These are phyloP conservation scores for Naganishia albida DNA, from an alignment of 1,284 basidiomycete genomes.

Conservation along the genomic window DNA sequence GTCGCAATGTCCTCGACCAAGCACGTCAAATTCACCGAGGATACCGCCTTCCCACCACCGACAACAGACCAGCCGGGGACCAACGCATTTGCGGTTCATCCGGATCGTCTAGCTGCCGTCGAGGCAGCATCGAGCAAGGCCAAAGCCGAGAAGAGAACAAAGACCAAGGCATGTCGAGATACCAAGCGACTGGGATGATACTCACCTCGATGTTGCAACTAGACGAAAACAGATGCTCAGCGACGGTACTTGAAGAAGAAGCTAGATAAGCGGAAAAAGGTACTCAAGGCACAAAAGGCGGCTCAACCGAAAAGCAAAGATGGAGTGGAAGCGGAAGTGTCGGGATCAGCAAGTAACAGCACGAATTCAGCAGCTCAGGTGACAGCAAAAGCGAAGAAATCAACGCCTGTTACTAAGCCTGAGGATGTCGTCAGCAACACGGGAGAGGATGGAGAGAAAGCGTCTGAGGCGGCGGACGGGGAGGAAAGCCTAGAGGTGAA, in stretches of 20 bases:
- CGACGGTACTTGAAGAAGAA: conserved; percentile 68
- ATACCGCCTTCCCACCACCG: neutral
- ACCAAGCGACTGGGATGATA: neutral
- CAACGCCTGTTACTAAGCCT: conserved; percentile 32
- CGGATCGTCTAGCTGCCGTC: conserved; percentile 24
- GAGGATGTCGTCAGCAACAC: neutral
- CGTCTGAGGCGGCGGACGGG: conserved; percentile 32
- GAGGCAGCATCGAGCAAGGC: conserved; percentile 13
- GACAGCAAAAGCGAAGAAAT: conserved; percentile 28
- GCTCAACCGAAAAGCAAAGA: conserved; percentile 49
- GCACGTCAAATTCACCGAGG: conserved; percentile 24
- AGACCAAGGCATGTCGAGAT: neutral
- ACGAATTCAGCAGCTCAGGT: conserved; percentile 38
- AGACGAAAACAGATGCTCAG: conserved; percentile 61
- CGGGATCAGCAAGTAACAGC: conserved; percentile 41
- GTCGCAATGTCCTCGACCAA: conserved; percentile 13
- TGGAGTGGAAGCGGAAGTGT: conserved; percentile 51
- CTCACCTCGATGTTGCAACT: neutral
- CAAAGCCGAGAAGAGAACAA: conserved; percentile 12
- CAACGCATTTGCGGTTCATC: conserved; percentile 15
- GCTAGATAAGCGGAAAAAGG: conserved; percentile 63
- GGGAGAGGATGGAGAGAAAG: conserved; percentile 33
- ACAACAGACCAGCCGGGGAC: neutral
- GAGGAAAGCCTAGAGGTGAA: conserved; percentile 26
- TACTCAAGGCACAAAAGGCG: conserved; percentile 54